Conservation (phyloP, 83 land plant genomes). For the Isoetes engelmannii region DNA sequence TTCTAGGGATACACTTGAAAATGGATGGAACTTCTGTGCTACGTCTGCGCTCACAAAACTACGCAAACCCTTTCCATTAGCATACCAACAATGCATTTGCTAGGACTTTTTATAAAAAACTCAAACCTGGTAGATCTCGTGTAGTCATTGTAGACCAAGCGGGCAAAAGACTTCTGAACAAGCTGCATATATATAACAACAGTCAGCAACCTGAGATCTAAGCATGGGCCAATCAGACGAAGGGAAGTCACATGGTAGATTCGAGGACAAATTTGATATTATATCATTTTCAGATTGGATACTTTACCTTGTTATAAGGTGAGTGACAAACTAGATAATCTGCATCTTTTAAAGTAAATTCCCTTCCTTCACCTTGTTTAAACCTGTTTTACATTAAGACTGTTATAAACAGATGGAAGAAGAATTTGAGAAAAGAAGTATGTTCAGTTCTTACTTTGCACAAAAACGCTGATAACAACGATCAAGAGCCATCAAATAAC, state of each 20-base stretch:
- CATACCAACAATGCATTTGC: no score
- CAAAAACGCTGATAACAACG: constrained; percentile 74
- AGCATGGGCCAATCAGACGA: not conserved
- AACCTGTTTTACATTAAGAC: constrained; percentile 36
- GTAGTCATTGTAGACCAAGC: constrained; percentile 63
- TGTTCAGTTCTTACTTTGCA: constrained; percentile 45
- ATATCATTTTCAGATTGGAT: not conserved
- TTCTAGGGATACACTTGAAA: constrained; percentile 49
- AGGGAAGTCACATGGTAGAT: not conserved
- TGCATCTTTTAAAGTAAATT: constrained; percentile 69
- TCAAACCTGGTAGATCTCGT: constrained; percentile 52
- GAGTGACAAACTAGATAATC: constrained; percentile 84
- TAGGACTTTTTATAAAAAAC: not conserved
- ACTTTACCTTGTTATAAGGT: constrained; percentile 88
- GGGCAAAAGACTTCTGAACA: constrained; percentile 92
- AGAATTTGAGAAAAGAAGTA: not conserved
- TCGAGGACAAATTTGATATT: not conserved
- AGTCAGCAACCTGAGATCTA: not conserved
- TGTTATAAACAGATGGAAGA: not conserved
- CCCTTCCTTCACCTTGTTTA: constrained; percentile 65
- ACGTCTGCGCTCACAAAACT: constrained; percentile 59
- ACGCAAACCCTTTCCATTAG: no score
- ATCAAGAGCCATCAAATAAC: constrained; percentile 92
- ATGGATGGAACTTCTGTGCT: constrained; percentile 62
- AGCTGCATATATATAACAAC: constrained; percentile 48